phyloP scores from a whole-genome alignment of 306 rosid genomes.

The Begonia fuchsioides region DNA sequence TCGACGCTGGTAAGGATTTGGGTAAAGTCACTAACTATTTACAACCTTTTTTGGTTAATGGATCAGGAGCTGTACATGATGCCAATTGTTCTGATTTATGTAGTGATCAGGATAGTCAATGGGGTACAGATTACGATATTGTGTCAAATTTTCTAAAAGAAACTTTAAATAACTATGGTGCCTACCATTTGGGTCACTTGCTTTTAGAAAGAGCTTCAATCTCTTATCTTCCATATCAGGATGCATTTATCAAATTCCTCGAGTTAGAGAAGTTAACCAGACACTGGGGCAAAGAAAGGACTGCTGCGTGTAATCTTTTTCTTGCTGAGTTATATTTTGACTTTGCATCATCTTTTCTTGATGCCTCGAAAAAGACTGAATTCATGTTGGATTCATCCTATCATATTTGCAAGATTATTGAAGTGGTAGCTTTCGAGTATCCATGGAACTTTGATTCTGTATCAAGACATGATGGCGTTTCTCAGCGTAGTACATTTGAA shows the following conservation, averaged over 20 bases:
- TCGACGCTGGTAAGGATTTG: constrained; percentile 51
- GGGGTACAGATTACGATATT: constrained; percentile 42
- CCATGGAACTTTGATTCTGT: constrained; percentile 33
- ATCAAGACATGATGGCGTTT: constrained; percentile 21
- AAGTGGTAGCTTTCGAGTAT: constrained; percentile 67
- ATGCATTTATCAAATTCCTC: constrained; percentile 57
- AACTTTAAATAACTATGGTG: constrained; percentile 61
- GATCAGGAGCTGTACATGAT: constrained; percentile 19
- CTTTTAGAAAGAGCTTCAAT: constrained; percentile 67
- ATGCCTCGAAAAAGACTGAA: constrained; percentile 45
- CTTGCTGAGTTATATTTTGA: constrained; percentile 83
- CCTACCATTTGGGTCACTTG: constrained; percentile 73
- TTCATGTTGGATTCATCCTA: constrained; percentile 69
- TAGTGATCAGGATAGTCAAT: constrained; percentile 20
- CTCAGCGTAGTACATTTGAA: constrained; percentile 21
- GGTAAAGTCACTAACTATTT: constrained; percentile 55
- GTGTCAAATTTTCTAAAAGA: constrained; percentile 50
- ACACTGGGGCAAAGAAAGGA: constrained; percentile 88
- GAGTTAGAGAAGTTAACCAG: constrained; percentile 86
- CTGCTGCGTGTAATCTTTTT: constrained; percentile 62
- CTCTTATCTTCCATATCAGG: constrained; percentile 40
- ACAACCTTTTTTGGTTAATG: constrained; percentile 58
- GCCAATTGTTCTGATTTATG: constrained; percentile 16
- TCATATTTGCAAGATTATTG: constrained; percentile 87
- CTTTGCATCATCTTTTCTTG: constrained; percentile 44